Conservation (phyloP, 768 basidiomycete genomes). For the Suillus bovinus region DNA sequence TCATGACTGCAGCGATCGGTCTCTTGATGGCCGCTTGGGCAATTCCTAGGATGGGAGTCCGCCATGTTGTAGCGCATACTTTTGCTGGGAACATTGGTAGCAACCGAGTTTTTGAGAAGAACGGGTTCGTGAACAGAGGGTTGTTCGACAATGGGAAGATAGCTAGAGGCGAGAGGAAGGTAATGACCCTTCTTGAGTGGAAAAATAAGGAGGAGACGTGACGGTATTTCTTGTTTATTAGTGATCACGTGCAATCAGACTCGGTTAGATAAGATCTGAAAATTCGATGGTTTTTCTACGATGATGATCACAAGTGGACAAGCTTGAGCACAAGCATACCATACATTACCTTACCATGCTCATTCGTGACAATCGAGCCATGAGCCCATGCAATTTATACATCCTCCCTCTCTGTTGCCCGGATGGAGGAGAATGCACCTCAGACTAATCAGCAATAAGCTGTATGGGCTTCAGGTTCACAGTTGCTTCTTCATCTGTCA, state of each 20-base stretch:
- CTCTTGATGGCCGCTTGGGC: constrained; percentile 60
- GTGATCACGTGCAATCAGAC: neutral
- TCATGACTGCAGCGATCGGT: constrained; percentile 68
- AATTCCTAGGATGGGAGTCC: constrained; percentile 59
- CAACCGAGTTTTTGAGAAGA: constrained; percentile 65
- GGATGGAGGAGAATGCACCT: no score
- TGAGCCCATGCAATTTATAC: no score
- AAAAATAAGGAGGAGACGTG: neutral
- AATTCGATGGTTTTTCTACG: constrained; percentile 1
- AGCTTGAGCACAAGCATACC: no score
- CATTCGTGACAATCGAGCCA: no score
- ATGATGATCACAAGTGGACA: no score
- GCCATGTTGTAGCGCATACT: constrained; percentile 43
- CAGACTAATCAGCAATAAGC: no score
- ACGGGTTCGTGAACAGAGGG: constrained; percentile 48
- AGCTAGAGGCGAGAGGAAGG: constrained; percentile 39
- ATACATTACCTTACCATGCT: no score
- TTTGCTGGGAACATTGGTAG: constrained; percentile 61
- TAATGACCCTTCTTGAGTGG: constrained; percentile 40
- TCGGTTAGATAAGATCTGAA: neutral
- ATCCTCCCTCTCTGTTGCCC: no score
- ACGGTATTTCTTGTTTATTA: neutral
- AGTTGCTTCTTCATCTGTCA: no score
- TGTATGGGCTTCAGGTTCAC: no score
- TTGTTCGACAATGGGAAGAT: constrained; percentile 40